These are phyloP conservation scores for Cytospora mali DNA, from an alignment of 2,329 filamentous ascomycete species.

Conservation along the genomic window DNA sequence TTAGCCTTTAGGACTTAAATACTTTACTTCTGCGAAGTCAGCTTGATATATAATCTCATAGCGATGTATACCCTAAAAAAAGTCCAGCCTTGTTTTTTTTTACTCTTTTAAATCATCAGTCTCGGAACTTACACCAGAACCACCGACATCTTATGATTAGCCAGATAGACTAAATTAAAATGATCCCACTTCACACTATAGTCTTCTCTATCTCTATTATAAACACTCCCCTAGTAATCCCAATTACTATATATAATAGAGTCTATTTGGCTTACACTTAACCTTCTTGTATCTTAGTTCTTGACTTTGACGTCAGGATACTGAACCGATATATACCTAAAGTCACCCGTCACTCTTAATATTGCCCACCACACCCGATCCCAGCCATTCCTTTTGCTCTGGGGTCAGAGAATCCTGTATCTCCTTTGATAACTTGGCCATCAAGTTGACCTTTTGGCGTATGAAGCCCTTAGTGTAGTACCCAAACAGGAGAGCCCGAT, in stretches of 20 bases:
- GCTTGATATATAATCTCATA: too few species aligned
- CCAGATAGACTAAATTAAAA: too few species aligned
- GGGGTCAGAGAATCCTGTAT: conserved; percentile 32
- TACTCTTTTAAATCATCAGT: too few species aligned
- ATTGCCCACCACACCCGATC: conserved; percentile 29
- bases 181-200: too few species aligned
- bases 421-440: conserved; percentile 35
- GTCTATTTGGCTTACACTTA: too few species aligned
- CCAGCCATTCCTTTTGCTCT: conserved; percentile 37
- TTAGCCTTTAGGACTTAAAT: neutral
- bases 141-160: too few species aligned
- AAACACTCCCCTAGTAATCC: too few species aligned
- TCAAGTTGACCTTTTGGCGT: conserved; percentile 39
- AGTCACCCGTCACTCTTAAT: conserved; percentile 27
- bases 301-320: conserved; percentile 18
- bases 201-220: too few species aligned
- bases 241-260: too few species aligned
- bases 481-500: conserved; percentile 38
- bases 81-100: too few species aligned
- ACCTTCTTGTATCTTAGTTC: neutral
- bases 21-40: neutral
- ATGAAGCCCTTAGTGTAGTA: conserved; percentile 38
- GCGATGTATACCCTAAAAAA: too few species aligned
- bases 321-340: conserved; percentile 26
- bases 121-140: too few species aligned